Evolutionary conservation across 2,329 filamentous ascomycete species (phyloP), one percentile per base, ranked within the genome.

Genomic region (Dothistroma pini): DNA sequence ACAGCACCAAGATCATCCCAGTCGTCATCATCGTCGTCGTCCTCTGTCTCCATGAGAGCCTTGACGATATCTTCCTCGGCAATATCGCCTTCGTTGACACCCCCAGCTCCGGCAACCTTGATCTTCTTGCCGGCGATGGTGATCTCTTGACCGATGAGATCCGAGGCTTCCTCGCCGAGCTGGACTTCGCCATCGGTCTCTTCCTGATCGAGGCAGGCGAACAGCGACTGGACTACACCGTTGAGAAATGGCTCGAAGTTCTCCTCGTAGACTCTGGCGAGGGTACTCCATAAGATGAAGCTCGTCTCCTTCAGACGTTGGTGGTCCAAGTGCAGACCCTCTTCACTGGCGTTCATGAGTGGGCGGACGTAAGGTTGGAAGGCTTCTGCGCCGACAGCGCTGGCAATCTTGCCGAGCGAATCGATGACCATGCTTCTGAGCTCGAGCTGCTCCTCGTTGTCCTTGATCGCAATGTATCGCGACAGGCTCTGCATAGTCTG

Each of bases 201-300:
- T 66, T 96, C 91, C 75, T 97, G 86, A 72, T 96, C 88, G 32
- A 97, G 85, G 72, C 91, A 93, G 62, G 91, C 87, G 67, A 95
- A 89, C 25, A 97, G 84, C 57, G 88, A 88, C 74, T 89, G 86
- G 75, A 93, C 89, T 55, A 91, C 89, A 55, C 89, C 90, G 0
- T 84, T 81, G 7, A 95, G 83, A 79, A 91, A 95, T 61, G 89
- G 87, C 59, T 86, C 85, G 64, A 96, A 93, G 58, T 92, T 83
- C 72, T 91, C 89, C 70, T 89, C 88, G 77, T 97, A 97, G 10
- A 97, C 91, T 80, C 96, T 96, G 64, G 93, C 89, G 74, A 99
- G 87, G 47, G 90, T 91, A 67, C 91, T 92, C 93, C 95, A 99
- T 58, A 99, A 84, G 64, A 97, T 96, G 79, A 96, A 99, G 75